phyloP scores from a whole-genome alignment of 768 basidiomycete species.

The Mycena kentingensis region DNA sequence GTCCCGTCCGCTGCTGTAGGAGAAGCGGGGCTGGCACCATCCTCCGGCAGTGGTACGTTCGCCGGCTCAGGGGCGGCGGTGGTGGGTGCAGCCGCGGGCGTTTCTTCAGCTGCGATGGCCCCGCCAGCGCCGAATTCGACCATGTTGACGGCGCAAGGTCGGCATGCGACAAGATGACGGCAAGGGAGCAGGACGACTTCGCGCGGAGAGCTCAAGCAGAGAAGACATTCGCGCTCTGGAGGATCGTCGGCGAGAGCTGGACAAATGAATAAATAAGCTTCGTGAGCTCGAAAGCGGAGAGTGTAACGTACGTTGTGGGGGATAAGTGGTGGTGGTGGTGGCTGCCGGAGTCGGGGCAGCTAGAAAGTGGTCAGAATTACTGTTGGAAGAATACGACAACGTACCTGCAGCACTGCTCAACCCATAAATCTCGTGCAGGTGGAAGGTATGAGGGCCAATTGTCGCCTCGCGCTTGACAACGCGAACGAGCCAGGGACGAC shows the following conservation, averaged over 20 bases:
- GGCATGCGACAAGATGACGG: conserved; percentile 91
- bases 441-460: conserved; percentile 92
- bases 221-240: conserved; percentile 84
- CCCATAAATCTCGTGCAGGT: conserved; percentile 93
- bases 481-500: conserved; percentile 85
- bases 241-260: conserved; percentile 56
- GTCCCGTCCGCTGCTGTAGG: conserved; percentile 9
- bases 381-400: not conserved
- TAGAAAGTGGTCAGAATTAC: conserved; percentile 33
- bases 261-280: conserved; percentile 8
- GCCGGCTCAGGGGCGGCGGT: too few species aligned
- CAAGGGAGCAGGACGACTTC: conserved; percentile 94
- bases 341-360: conserved; percentile 39
- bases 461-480: conserved; percentile 92
- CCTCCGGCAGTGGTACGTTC: too few species aligned
- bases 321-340: conserved; percentile 49
- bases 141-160: conserved; percentile 96
- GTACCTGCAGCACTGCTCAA: conserved; percentile 56
- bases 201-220: conserved; percentile 73
- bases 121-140: conserved; percentile 96
- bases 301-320: conserved; percentile 37
- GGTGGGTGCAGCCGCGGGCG: conserved; percentile 13
- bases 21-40: too few species aligned
- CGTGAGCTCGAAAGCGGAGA: conserved; percentile 1
- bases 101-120: conserved; percentile 58